These are phyloP conservation scores for Acidomyces sp. DNA, from an alignment of 495 filamentous ascomycete genomes.

Conservation along the genomic window DNA sequence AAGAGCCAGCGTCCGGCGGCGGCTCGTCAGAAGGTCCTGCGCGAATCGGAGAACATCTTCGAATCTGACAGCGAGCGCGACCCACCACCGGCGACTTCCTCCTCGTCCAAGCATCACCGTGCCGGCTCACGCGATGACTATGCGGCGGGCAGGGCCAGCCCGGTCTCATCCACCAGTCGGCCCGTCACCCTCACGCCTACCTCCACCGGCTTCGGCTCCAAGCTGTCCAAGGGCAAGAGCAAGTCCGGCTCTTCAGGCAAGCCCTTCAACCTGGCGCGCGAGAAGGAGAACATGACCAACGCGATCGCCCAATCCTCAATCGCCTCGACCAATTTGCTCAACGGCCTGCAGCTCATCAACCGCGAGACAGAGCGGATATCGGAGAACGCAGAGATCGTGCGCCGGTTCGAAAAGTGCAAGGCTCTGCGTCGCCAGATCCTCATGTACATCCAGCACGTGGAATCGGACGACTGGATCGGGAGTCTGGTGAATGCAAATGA, in stretches of 20 bases:
- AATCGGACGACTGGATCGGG: constrained; percentile 36
- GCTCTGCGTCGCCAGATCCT: constrained; percentile 67
- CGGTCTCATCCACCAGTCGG: too few species aligned
- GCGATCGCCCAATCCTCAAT: constrained; percentile 75
- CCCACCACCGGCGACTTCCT: constrained; percentile 1
- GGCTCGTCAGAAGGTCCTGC: constrained; percentile 66
- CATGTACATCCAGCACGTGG: constrained; percentile 53
- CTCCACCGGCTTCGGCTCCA: constrained; percentile 12
- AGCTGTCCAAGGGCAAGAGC: constrained; percentile 34
- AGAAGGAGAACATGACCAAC: constrained; percentile 71
- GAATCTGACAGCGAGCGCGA: constrained; percentile 43
- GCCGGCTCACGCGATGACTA: constrained; percentile 5
- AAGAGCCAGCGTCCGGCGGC: constrained; percentile 50
- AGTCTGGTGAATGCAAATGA: constrained; percentile 36
- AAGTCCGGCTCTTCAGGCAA: constrained; percentile 29
- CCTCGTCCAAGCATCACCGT: constrained; percentile 1
- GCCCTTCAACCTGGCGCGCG: constrained; percentile 71
- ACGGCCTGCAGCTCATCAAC: constrained; percentile 81
- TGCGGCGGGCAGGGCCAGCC: not conserved
- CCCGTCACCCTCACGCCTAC: constrained; percentile 14
- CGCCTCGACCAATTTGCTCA: constrained; percentile 79
- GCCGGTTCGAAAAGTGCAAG: constrained; percentile 78
- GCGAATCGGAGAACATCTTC: constrained; percentile 56
- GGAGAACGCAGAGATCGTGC: constrained; percentile 61
- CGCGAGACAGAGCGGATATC: constrained; percentile 78